Percentiles rank a stretch among this genome's conserved stretches.
Evolutionary conservation across 2,329 filamentous ascomycete species (phyloP).

Genomic region (Sporothrix inflata): DNA sequence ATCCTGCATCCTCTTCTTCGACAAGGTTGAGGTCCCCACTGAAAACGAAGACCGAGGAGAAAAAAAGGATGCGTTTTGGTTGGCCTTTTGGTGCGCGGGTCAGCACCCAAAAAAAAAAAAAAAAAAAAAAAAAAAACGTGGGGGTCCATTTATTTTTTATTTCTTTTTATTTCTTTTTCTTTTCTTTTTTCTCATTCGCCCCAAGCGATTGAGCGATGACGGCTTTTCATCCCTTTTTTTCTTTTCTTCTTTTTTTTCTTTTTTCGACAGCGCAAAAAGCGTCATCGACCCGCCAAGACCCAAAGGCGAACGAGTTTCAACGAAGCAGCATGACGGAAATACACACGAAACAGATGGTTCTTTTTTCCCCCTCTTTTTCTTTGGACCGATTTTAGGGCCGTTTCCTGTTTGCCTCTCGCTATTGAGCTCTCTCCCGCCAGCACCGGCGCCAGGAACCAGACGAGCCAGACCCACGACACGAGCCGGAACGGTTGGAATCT

Average conservation of each 20-base stretch:
- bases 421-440: not conserved
- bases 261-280: not conserved
- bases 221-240: no score
- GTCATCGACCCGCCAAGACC: not conserved
- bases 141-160: slow-evolving; percentile 2
- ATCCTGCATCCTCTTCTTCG: not conserved
- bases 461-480: not conserved
- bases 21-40: not conserved
- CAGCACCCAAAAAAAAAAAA: not conserved
- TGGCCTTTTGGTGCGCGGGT: no score
- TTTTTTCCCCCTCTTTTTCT: no score
- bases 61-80: not conserved
- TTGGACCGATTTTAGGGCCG: not conserved
- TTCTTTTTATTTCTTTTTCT: not conserved
- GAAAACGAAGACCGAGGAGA: not conserved
- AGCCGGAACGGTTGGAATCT: not conserved
- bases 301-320: not conserved
- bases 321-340: not conserved
- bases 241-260: no score
- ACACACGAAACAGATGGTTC: not conserved
- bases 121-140: not conserved
- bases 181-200: slow-evolving; percentile 10
- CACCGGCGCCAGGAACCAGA: not conserved
- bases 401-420: not conserved
- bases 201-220: no score